phyloP scores from a whole-genome alignment of 192 early-diverging fungal genomes.

The Umbelopsis ramanniana region DNA sequence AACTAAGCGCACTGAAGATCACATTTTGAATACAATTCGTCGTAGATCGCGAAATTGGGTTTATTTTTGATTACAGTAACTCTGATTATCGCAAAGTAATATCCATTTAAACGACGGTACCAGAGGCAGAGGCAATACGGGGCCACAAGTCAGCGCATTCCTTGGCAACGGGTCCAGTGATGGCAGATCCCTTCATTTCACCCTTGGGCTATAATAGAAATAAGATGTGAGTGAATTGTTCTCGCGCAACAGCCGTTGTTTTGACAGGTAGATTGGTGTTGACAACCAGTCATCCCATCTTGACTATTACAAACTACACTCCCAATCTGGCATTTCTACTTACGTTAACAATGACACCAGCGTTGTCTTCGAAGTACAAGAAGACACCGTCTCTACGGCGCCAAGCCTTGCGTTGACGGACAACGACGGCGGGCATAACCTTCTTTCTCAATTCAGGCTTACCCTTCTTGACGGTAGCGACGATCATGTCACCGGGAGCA shows the following conservation, averaged over 20 bases:
- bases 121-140: conserved; percentile 94
- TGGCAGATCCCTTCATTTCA: conserved; percentile 84
- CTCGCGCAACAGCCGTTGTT: not conserved
- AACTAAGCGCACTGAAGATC: too few relatives aligned
- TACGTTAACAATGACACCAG: conserved; percentile 98
- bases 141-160: conserved; percentile 99
- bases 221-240: too few relatives aligned
- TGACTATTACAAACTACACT: not conserved
- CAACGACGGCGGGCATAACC: conserved; percentile 97
- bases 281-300: not conserved
- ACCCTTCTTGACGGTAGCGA: conserved; percentile 99
- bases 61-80: too few relatives aligned
- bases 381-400: conserved; percentile 98
- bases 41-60: too few relatives aligned
- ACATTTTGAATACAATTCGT: too few relatives aligned
- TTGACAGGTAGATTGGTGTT: not conserved
- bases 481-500: conserved; percentile 99
- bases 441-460: conserved; percentile 99
- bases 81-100: too few relatives aligned
- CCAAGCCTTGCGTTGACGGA: conserved; percentile 99
- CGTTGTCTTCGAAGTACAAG: conserved; percentile 99
- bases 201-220: conserved; percentile 34
- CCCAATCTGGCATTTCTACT: not conserved
- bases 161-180: conserved; percentile 99
- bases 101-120: conserved; percentile 60